Base-by-base conservation (phyloP, 352 stramenopile species). In the Pythium phragmiticola region DNA sequence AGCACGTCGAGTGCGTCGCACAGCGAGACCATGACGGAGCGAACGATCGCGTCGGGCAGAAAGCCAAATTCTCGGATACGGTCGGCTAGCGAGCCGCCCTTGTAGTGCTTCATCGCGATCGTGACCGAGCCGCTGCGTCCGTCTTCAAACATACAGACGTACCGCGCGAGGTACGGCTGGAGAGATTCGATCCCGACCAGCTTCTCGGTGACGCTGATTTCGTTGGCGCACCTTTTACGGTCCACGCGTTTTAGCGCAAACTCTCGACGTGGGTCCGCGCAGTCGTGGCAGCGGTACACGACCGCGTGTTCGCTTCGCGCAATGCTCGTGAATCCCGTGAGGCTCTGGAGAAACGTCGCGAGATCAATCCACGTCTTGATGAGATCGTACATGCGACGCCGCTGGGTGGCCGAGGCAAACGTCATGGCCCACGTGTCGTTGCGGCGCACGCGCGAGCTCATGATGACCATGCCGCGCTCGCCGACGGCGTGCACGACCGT, bases 101-200 rank as follows among this genome's bases (percentile, higher is more conserved):
- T 56, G 54, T 90, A 90, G 68, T 77, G 72, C 50, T 84, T 74
- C 78, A 90, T 90, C 55, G 83, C 72, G 36, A 88, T 74, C n/a
- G 78, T 87, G 37, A 81, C 72, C 17, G 64, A 69, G 53, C 71
- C 73, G 63, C 76, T 56, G 45, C 75, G 75, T 33, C 47, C 60
- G 58, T 84, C 80, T 61, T 87, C 75, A 62, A 84, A 90, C 66
- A 88, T 76, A 72, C 73, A 79, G 30, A 77, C 58, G 57, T 90
- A 90, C 26, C 68, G 73, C 4, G 78, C 57, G 2, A 87, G 19
- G 47, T 80, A 86, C 39, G 78, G 75, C 43, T 76, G 69, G 19
- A 87, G 47, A 3, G 68, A 54, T 5, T 65, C 69, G 28, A 84
- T 65, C 6, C 59, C 54, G 9, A 75, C 60, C 9, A 77, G 60